Conservation (phyloP, 768 basidiomycete species). For the Paxillus involutus region DNA sequence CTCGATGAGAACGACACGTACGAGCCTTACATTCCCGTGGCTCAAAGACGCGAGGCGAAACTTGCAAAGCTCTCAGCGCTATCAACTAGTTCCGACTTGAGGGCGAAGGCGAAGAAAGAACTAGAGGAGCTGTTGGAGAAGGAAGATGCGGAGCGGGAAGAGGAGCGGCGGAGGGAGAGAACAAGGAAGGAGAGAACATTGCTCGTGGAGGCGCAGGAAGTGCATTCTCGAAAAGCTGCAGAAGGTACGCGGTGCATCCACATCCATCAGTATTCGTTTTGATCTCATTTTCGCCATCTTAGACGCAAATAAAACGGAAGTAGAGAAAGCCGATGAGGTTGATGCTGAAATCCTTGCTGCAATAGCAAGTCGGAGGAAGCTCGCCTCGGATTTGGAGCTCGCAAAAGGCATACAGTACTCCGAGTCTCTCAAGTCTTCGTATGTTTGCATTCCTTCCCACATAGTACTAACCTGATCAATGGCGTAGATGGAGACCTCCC, state of each 20-base stretch:
- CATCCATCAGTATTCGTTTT: background rate
- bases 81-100: conserved; percentile 51
- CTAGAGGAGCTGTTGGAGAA: conserved; percentile 61
- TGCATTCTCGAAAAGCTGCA: conserved; percentile 76
- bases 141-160: conserved; percentile 77
- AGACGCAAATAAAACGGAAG: conserved; percentile 87
- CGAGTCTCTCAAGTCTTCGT: conserved; percentile 83
- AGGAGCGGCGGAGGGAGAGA: conserved; percentile 72
- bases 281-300: conserved; percentile 12
- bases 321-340: conserved; percentile 82
- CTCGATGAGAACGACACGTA: conserved; percentile 66
- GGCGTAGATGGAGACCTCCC: conserved; percentile 84
- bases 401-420: conserved; percentile 92
- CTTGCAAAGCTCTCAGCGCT: conserved; percentile 71
- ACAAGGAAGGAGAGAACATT: conserved; percentile 84
- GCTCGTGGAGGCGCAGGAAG: conserved; percentile 92
- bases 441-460: conserved; percentile 21
- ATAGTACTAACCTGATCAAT: background rate
- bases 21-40: conserved; percentile 85
- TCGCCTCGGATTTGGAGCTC: conserved; percentile 90
- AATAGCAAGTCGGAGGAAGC: conserved; percentile 85
- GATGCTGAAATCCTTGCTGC: conserved; percentile 92
- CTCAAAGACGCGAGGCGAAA: conserved; percentile 79
- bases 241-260: conserved; percentile 55
- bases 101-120: conserved; percentile 44